These are phyloP conservation scores for Hyaloscypha hepaticicola DNA, from an alignment of 495 filamentous ascomycete genomes.

Conservation along the genomic window DNA sequence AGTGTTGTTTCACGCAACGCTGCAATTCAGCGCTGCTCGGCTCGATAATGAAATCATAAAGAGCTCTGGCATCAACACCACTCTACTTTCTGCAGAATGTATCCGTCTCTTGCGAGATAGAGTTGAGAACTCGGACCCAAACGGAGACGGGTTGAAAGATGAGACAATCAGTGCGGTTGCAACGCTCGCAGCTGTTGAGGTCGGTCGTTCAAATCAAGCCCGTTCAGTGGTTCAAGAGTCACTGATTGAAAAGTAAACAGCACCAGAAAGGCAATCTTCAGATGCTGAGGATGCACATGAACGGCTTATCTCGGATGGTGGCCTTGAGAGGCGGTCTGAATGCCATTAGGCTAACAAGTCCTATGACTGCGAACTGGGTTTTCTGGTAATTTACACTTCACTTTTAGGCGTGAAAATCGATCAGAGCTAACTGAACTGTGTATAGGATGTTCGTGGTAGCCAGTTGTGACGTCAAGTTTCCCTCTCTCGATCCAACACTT, in stretches of 20 bases:
- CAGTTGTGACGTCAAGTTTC: constrained; percentile 11
- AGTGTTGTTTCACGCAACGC: constrained; percentile 25
- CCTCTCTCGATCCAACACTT: constrained; percentile 2
- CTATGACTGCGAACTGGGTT: neutral
- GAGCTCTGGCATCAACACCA: neutral
- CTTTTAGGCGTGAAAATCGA: neutral
- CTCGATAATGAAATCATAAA: neutral
- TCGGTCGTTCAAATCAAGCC: neutral
- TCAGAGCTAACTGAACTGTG: neutral
- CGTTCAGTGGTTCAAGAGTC: too few species aligned
- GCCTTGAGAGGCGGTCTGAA: constrained; percentile 18
- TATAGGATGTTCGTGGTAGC: constrained; percentile 13
- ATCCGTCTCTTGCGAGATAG: constrained; percentile 20
- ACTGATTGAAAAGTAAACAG: neutral
- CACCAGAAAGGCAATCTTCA: constrained; percentile 25
- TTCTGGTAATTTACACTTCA: constrained; percentile 14
- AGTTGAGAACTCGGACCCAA: constrained; percentile 7
- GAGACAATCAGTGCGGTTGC: constrained; percentile 22
- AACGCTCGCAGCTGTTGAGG: constrained; percentile 17
- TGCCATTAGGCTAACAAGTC: constrained; percentile 19
- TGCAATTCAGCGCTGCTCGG: constrained; percentile 9
- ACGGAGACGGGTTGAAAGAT: constrained; percentile 1
- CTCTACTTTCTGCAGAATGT: constrained; percentile 7
- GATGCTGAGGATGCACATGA: constrained; percentile 32
- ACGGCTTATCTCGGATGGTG: constrained; percentile 28